Evolutionary conservation across 768 basidiomycete species (phyloP).

Genomic region (Mycena indigotica): DNA sequence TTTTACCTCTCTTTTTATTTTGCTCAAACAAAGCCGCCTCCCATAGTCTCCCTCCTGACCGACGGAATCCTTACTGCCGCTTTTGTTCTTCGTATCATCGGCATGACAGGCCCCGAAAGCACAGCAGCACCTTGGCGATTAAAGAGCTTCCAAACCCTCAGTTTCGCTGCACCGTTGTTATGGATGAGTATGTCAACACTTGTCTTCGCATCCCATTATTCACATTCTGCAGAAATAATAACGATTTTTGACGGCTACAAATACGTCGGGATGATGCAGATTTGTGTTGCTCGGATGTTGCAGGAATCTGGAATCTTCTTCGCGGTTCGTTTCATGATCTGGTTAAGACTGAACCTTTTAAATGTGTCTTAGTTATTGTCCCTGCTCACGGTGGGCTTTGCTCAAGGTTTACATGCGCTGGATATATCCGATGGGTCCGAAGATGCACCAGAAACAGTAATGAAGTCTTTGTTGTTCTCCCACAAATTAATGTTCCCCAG

Average conservation of each 20-base stretch:
- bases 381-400: slow-evolving; percentile 81
- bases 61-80: slow-evolving; percentile 73
- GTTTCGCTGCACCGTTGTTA: slow-evolving; percentile 85
- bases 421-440: slow-evolving; percentile 86
- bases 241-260: slow-evolving; percentile 84
- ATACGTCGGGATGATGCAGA: slow-evolving; percentile 93
- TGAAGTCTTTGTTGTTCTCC: slow-evolving; percentile 15
- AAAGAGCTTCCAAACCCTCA: slow-evolving; percentile 84
- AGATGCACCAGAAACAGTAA: slow-evolving; percentile 53
- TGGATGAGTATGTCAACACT: slow-evolving; percentile 80
- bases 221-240: slow-evolving; percentile 57
- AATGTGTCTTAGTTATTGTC: slow-evolving; percentile 63
- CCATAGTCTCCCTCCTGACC: slow-evolving; percentile 67
- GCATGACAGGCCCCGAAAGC: slow-evolving; percentile 44
- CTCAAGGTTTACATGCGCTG: slow-evolving; percentile 84
- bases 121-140: slow-evolving; percentile 45
- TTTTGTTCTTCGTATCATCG: slow-evolving; percentile 69
- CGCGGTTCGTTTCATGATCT: too few relatives aligned
- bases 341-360: too few relatives aligned
- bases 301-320: slow-evolving; percentile 93
- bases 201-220: neutral
- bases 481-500: slow-evolving; percentile 33
- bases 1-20: too few relatives aligned
- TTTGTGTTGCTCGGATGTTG: slow-evolving; percentile 90
- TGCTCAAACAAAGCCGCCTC: too few relatives aligned